Evolutionary conservation across 2,329 filamentous ascomycete genomes (phyloP).

Genomic region (Aspergillus spinulosporus): DNA sequence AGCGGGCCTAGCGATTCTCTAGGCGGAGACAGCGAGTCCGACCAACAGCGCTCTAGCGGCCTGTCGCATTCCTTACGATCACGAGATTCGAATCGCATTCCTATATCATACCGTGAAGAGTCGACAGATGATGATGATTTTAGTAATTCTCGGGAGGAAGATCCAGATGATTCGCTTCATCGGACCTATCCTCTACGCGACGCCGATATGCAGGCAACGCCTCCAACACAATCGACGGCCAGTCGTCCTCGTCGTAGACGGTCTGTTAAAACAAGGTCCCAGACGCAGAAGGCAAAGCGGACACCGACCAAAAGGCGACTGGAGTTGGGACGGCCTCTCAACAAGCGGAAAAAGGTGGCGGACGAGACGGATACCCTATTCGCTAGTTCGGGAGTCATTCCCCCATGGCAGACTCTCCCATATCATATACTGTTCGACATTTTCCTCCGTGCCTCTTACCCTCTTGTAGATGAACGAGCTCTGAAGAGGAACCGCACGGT

Average conservation of each 20-base stretch:
- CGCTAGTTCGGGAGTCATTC: constrained; percentile 43
- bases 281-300: constrained; percentile 24
- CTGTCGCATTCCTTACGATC: constrained; percentile 34
- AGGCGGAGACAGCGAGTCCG: constrained; percentile 16
- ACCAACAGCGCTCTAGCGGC: constrained; percentile 19
- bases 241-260: constrained; percentile 21
- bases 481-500: constrained; percentile 28
- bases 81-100: constrained; percentile 28
- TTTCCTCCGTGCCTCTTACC: constrained; percentile 65
- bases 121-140: constrained; percentile 33
- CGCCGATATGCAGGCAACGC: constrained; percentile 8
- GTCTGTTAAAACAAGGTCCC: constrained; percentile 22
- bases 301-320: constrained; percentile 17
- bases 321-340: constrained; percentile 25
- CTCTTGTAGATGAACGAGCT: constrained; percentile 49
- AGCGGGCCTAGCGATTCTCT: constrained; percentile 34
- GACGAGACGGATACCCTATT: constrained; percentile 19
- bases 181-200: constrained; percentile 15
- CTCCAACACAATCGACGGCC: constrained; percentile 12
- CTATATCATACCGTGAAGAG: constrained; percentile 37
- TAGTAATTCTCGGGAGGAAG: constrained; percentile 19
- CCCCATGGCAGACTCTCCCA: constrained; percentile 62
- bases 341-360: constrained; percentile 28
- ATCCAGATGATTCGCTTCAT: constrained; percentile 10
- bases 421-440: constrained; percentile 70